These are phyloP conservation scores for Juncus effusus DNA, from an alignment of 176 grass and related monocot genomes.

Conservation along the genomic window DNA sequence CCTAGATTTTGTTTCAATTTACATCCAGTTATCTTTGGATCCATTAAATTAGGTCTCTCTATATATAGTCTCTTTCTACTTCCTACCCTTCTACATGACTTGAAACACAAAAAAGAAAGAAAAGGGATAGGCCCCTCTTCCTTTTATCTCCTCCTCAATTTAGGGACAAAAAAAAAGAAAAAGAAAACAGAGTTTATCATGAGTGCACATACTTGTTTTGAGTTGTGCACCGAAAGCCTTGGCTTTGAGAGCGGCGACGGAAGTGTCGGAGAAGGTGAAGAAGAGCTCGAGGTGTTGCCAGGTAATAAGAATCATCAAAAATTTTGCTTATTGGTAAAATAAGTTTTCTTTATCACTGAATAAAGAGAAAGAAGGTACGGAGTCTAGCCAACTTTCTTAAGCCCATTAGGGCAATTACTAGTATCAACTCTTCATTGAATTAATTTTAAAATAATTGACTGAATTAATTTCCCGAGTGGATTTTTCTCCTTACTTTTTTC, in stretches of 20 bases:
- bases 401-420: not conserved
- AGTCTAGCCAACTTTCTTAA: too few relatives aligned
- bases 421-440: too few relatives aligned
- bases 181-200: not conserved
- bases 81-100: slow-evolving; percentile 11
- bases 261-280: slow-evolving; percentile 23
- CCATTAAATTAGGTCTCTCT: not conserved
- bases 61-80: slow-evolving; percentile 20
- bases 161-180: not conserved
- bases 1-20: not conserved
- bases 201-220: slow-evolving; percentile 16
- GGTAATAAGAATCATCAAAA: too few relatives aligned
- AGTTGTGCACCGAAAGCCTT: slow-evolving; percentile 72
- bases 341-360: too few relatives aligned
- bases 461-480: too few relatives aligned
- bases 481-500: too few relatives aligned
- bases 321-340: too few relatives aligned
- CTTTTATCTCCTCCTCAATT: not conserved
- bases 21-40: not conserved
- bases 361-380: too few relatives aligned
- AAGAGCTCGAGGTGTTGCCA: slow-evolving; percentile 32
- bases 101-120: not conserved
- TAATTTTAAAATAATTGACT: too few relatives aligned
- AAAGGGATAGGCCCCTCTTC: not conserved
- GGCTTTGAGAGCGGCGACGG: slow-evolving; percentile 68